These are phyloP conservation scores for Rutstroemia sp. DNA, from an alignment of 2,329 filamentous ascomycete genomes.

Conservation along the genomic window DNA sequence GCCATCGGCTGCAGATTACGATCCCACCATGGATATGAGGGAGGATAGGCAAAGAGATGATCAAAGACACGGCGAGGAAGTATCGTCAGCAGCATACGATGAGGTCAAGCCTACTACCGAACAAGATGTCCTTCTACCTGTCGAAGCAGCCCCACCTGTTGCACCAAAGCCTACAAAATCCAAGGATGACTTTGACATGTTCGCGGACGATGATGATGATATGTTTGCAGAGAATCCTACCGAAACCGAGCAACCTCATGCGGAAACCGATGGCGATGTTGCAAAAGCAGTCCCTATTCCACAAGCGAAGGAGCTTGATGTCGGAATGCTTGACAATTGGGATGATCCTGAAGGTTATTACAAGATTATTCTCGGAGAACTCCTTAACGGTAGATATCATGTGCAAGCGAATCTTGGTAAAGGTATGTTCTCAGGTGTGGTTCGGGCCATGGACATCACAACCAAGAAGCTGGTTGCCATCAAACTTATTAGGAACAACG, in stretches of 20 bases:
- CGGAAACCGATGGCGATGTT: conserved; percentile 35
- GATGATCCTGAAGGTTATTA: conserved; percentile 96
- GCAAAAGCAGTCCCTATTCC: conserved; percentile 38
- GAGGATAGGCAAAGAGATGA: conserved; percentile 71
- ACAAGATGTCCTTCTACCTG: conserved; percentile 40
- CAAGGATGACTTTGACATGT: conserved; percentile 76
- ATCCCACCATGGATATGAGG: conserved; percentile 81
- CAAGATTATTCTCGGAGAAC: conserved; percentile 85
- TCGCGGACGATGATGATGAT: conserved; percentile 69
- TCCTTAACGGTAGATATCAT: conserved; percentile 83
- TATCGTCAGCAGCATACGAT: conserved; percentile 48
- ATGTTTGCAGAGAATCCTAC: conserved; percentile 51
- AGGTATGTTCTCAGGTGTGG: conserved; percentile 96
- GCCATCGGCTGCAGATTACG: conserved; percentile 88
- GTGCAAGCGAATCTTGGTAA: conserved; percentile 81
- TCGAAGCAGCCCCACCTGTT: conserved; percentile 27
- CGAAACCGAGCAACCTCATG: conserved; percentile 30
- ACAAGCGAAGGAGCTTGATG: conserved; percentile 51
- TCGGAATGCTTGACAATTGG: conserved; percentile 82
- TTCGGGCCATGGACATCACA: conserved; percentile 72
- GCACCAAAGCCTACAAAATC: conserved; percentile 35
- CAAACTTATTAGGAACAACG: conserved; percentile 97
- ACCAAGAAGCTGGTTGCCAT: conserved; percentile 78
- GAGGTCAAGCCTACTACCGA: conserved; percentile 48
- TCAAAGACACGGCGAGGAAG: conserved; percentile 50